Base-by-base conservation (phyloP, 768 basidiomycete genomes). In the Sistotremastrum niveocremeum region DNA sequence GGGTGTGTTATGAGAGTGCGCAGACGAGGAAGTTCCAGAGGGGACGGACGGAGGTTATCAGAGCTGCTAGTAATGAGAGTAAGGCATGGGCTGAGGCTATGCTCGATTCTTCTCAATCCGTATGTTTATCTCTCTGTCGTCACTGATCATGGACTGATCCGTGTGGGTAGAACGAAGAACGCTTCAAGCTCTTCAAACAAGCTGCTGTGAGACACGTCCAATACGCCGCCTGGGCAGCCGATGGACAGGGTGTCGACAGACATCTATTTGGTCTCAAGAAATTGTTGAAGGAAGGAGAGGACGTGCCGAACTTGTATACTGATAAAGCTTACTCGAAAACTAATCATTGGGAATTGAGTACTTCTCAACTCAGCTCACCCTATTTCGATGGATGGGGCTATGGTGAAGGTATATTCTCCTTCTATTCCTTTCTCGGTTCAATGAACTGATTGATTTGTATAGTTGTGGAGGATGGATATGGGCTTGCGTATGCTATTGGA, bases 381-480 rank as follows among this genome's bases (percentile, higher is more conserved):
- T 91, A 73, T 61, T 67, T 99, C 34, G 87, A 93, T 54, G 90
- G 90, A 20, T 98, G 94, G 94, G 95, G 94, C 9, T 97, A 97
- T 58, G 90, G 91, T 6, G 88, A 94, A 73, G 86, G 86, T 87
- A 48, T 52, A 73, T 62, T 29, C 6, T 47, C 28, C 32, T 34
- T 50, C 35, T 31, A 48, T 7, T 48, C 11, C n/a, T 36, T 34
- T 45, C 34, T 31, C 34, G 46, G 32, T 44, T 29, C 12, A 29
- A 30, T 4, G 6, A 6, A 10, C 29, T 41, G 29, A 32, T 41
- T 32, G 40, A 20, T 45, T n/a, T 45, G 12, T 37, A 10, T 49
- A 84, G 93, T 98, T 31, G 91, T 95, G 0, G 72, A 78, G 1
- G 88, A 94, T 52, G 94, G 93, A 3, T 94, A 87, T 56, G 94